These are phyloP conservation scores for Talaromyces islandicus DNA, from an alignment of 2,329 filamentous ascomycete genomes.

Conservation along the genomic window DNA sequence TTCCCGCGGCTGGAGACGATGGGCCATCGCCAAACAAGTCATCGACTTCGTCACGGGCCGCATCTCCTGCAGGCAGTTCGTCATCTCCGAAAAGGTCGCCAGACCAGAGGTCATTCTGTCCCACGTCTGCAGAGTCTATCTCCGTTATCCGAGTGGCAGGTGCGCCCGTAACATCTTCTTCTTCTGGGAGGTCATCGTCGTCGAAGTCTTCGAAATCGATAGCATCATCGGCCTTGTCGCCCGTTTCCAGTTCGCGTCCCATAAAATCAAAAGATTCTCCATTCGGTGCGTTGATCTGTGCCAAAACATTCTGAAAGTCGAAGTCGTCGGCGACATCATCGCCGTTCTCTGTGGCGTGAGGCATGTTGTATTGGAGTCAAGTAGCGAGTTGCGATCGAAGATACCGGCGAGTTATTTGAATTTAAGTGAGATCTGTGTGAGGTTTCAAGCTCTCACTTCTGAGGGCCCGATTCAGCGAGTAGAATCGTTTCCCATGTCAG, in stretches of 20 bases:
- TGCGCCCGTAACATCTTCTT: constrained; percentile 37
- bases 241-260: constrained; percentile 36
- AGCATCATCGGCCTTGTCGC: constrained; percentile 86
- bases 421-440: neutral
- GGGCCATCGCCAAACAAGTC: constrained; percentile 44
- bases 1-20: constrained; percentile 26
- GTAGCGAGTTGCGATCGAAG: neutral
- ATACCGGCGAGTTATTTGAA: neutral
- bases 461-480: neutral
- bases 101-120: constrained; percentile 14
- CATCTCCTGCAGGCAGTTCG: constrained; percentile 17
- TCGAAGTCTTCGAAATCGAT: constrained; percentile 86
- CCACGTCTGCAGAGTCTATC: constrained; percentile 42
- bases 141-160: neutral
- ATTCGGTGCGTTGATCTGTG: constrained; percentile 33
- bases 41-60: constrained; percentile 37
- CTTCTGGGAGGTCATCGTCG: constrained; percentile 84
- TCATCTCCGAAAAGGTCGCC: constrained; percentile 20
- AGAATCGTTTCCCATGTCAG: neutral
- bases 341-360: constrained; percentile 30
- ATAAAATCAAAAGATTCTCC: constrained; percentile 28
- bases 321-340: constrained; percentile 27
- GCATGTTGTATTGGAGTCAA: constrained; percentile 23
- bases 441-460: neutral
- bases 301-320: constrained; percentile 38